Evolutionary conservation across 2,329 filamentous ascomycete species (phyloP).

Genomic region (Ciborinia camelliae): DNA sequence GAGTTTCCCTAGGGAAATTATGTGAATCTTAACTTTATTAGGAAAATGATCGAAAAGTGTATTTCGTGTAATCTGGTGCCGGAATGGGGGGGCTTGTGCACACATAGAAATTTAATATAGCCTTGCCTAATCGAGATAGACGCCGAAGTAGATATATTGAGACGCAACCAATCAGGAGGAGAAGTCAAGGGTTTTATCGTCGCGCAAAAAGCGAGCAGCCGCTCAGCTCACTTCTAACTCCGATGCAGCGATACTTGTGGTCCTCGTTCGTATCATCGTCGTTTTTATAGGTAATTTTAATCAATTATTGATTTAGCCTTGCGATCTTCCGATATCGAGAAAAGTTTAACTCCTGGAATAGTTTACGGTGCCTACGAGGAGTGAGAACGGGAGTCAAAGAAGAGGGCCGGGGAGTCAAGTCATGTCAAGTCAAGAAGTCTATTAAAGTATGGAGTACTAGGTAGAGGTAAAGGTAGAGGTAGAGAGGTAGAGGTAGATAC

Average conservation of each 20-base stretch:
- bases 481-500: too few relatives aligned
- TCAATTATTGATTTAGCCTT: not conserved
- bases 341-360: not conserved
- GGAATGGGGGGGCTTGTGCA: constrained; percentile 23
- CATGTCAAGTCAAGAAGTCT: too few relatives aligned
- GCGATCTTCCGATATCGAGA: not conserved
- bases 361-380: not conserved
- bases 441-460: not conserved
- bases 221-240: constrained; percentile 30
- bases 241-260: not conserved
- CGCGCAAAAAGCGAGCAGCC: constrained; percentile 32
- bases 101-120: constrained; percentile 25
- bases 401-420: too few relatives aligned
- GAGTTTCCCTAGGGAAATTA: not conserved
- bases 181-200: constrained; percentile 28
- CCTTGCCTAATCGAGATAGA: constrained; percentile 37
- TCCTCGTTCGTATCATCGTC: not conserved
- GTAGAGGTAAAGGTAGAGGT: too few relatives aligned
- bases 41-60: not conserved
- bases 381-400: too few relatives aligned
- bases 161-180: constrained; percentile 31
- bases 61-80: not conserved
- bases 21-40: not conserved
- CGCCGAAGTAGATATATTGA: constrained; percentile 32
- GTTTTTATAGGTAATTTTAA: not conserved